phyloP scores from a whole-genome alignment of 305 asterid species.

The Plantago coronopus region DNA sequence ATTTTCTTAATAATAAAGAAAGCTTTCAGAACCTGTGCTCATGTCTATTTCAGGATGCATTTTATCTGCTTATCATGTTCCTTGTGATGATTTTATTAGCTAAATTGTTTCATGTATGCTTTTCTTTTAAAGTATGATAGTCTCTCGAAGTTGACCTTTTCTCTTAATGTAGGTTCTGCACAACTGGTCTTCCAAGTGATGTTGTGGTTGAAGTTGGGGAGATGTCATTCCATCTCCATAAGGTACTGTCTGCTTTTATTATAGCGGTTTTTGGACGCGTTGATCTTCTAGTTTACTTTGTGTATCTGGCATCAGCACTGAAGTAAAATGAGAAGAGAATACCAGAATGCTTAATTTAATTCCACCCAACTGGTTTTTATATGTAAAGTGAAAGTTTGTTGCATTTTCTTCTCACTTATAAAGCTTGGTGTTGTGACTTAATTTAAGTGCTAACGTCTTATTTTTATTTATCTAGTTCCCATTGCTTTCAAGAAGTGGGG shows the following conservation, averaged over 20 bases:
- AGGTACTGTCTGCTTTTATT: conserved; percentile 41
- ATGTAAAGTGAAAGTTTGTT: too few species aligned
- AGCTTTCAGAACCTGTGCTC: too few species aligned
- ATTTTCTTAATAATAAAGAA: too few species aligned
- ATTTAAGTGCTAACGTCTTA: too few species aligned
- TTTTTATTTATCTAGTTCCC: conserved; percentile 60
- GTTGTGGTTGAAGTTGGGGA: conserved; percentile 84
- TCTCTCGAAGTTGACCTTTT: conserved; percentile 8
- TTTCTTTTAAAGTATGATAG: not conserved
- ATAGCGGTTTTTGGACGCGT: not conserved
- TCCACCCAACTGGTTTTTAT: too few species aligned
- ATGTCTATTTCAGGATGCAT: not conserved
- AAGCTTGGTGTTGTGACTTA: too few species aligned
- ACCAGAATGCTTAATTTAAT: too few species aligned
- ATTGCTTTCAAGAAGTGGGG: conserved; percentile 88
- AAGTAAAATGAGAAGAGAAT: too few species aligned
- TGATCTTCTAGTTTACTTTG: not conserved
- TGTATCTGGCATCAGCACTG: too few species aligned
- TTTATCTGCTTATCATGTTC: not conserved
- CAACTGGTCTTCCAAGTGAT: conserved; percentile 94
- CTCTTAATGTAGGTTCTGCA: conserved; percentile 70
- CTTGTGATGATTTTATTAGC: too few species aligned
- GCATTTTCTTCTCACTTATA: too few species aligned
- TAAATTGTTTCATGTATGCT: too few species aligned
- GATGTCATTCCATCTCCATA: conserved; percentile 96